These are phyloP conservation scores for Castanea mollissima DNA, from an alignment of 306 rosid genomes.

Conservation along the genomic window DNA sequence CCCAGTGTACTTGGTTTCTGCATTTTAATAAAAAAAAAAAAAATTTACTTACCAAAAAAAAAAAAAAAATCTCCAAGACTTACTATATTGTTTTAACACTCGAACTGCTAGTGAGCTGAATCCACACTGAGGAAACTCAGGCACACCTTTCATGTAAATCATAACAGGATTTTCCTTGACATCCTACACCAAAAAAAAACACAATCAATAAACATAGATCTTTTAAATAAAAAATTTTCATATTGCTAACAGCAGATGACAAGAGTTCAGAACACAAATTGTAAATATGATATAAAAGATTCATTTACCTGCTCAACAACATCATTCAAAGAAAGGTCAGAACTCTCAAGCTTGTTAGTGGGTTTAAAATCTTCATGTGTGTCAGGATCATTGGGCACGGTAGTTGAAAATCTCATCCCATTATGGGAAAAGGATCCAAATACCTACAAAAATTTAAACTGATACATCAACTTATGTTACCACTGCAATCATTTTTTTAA, in stretches of 20 bases:
- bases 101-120: slow-evolving; percentile 81
- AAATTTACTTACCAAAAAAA: too few relatives aligned
- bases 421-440: slow-evolving; percentile 36
- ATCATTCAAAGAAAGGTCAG: slow-evolving; percentile 53
- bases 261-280: background rate
- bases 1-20: too few relatives aligned
- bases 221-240: background rate
- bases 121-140: slow-evolving; percentile 76
- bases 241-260: background rate
- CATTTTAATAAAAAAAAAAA: too few relatives aligned
- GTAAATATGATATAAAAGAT: slow-evolving; percentile 5
- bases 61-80: slow-evolving; percentile 3
- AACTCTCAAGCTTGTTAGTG: slow-evolving; percentile 49
- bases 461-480: background rate
- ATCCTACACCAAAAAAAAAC: slow-evolving; percentile 49
- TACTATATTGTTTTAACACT: slow-evolving; percentile 61
- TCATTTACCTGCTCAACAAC: slow-evolving; percentile 67
- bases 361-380: slow-evolving; percentile 93
- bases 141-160: slow-evolving; percentile 89
- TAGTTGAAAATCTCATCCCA: slow-evolving; percentile 48
- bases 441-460: slow-evolving; percentile 30
- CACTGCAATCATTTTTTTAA: too few relatives aligned
- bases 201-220: slow-evolving; percentile 1
- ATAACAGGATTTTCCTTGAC: slow-evolving; percentile 73
- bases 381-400: slow-evolving; percentile 60